These are phyloP conservation scores for Auriscalpium vulgare DNA, from an alignment of 768 basidiomycete species.

Conservation along the genomic window DNA sequence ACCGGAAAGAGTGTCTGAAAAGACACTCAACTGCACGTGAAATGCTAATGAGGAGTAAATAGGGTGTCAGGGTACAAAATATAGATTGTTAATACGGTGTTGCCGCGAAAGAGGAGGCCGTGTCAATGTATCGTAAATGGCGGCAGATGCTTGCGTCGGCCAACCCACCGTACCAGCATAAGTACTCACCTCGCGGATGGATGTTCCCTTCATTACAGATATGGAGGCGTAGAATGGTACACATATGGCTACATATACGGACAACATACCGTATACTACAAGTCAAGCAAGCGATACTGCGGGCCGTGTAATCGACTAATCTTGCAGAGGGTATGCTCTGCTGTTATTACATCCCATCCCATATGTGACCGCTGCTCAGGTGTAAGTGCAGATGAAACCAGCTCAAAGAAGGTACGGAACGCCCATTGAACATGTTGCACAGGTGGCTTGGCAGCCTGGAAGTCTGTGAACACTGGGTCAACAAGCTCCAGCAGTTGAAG, in stretches of 20 bases:
- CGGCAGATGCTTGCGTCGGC: not conserved
- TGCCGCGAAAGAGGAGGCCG: too few relatives aligned
- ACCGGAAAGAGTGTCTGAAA: too few relatives aligned
- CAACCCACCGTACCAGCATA: not conserved
- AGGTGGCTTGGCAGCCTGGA: not conserved
- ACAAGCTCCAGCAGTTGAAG: not conserved
- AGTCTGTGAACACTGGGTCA: not conserved
- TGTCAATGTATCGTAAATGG: too few relatives aligned
- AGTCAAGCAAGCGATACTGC: not conserved
- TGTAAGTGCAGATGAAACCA: not conserved
- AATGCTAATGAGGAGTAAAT: too few relatives aligned
- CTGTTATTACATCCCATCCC: not conserved
- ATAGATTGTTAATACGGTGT: too few relatives aligned
- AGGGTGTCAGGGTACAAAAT: too few relatives aligned
- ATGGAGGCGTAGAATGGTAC: too few relatives aligned
- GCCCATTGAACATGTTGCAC: not conserved
- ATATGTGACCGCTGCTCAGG: not conserved
- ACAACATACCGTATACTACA: too few relatives aligned
- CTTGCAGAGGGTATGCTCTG: not conserved
- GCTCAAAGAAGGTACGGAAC: not conserved
- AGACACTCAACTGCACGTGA: too few relatives aligned
- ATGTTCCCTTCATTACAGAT: too few relatives aligned
- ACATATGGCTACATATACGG: not conserved
- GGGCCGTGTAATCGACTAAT: not conserved
- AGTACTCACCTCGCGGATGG: not conserved